Evolutionary conservation across 1,284 basidiomycete genomes (phyloP), one percentile per base, ranked within the genome.

Genomic region (Phellopilus nigrolimitatus): DNA sequence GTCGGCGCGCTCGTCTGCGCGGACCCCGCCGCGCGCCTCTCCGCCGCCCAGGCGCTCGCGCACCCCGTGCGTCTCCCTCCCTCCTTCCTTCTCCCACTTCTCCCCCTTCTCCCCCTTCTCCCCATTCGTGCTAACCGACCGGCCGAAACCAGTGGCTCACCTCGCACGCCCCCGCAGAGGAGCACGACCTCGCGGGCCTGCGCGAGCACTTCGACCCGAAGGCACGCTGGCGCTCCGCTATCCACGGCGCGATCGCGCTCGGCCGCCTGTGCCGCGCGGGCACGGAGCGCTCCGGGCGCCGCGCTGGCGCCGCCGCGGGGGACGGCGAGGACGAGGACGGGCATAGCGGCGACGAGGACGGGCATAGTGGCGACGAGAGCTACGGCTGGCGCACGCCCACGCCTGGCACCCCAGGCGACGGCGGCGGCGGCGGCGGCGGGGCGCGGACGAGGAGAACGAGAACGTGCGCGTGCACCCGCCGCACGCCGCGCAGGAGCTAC

Each of bases 111-210:
- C 28, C 13, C n/a, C 13, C 33, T 34, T 8, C 31, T 22, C n/a
- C 4, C 3, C 21, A 15, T 8, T n/a, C 31, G 17, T 30, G n/a
- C 4, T n/a, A n/a, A n/a, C n/a, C n/a, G n/a, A n/a, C n/a, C n/a
- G n/a, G n/a, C n/a, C n/a, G n/a, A n/a, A n/a, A 19, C 7, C 60
- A 86, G 77, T 91, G 89, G 90, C 66, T 92, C 21, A 83, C 82
- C 6, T 75, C 70, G 1, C 73, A 82, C 60, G 65, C 71, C 15
- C 69, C 82, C 0, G 78, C 79, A 1, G 74, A 71, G 10, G 84
- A 88, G 46, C 79, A 85, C 63, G 91, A 95, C 25, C 72, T 69
- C 19, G 60, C 62, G 6, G 88, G 84, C 17, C 71, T 94, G 45
- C 82, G 86, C 25, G 83, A 88, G 28, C 82, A 92, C 71, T 91